Conservation (phyloP, 495 filamentous ascomycete species). For the Arthonia radiata region DNA sequence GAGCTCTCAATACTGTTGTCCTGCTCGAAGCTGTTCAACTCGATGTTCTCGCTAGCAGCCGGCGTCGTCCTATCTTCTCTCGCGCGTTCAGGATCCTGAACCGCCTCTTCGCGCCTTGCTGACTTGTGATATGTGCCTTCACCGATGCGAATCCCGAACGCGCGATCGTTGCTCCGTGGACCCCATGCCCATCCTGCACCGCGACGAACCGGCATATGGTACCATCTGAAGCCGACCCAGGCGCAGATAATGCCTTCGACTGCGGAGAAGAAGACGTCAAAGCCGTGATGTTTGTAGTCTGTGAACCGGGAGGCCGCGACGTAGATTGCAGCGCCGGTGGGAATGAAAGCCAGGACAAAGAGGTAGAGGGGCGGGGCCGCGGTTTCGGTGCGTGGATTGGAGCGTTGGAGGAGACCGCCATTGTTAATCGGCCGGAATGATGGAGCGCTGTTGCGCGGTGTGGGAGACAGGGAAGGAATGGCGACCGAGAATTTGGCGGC, state of each 20-base stretch:
- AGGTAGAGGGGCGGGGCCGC: conserved; percentile 34
- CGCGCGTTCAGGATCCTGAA: too few relatives aligned
- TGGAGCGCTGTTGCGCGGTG: conserved; percentile 5
- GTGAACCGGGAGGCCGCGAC: conserved; percentile 36
- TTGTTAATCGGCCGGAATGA: conserved; percentile 3
- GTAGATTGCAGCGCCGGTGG: conserved; percentile 31
- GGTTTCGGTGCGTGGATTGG: conserved; percentile 17
- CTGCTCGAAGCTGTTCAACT: too few relatives aligned
- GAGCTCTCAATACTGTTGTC: too few relatives aligned
- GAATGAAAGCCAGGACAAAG: conserved; percentile 29
- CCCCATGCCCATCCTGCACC: too few relatives aligned
- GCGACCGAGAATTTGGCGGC: conserved; percentile 36
- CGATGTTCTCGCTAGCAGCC: too few relatives aligned
- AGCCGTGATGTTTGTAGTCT: conserved; percentile 36
- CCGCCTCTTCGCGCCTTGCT: too few relatives aligned
- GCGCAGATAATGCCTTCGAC: conserved; percentile 29
- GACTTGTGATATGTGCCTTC: too few relatives aligned
- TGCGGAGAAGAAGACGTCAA: conserved; percentile 36
- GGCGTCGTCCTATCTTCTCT: too few relatives aligned
- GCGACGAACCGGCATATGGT: too few relatives aligned
- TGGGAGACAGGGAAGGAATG: conserved; percentile 20
- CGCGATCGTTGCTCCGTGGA: too few relatives aligned
- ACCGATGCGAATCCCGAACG: too few relatives aligned
- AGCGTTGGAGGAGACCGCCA: neutral
- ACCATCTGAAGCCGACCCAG: conserved; percentile 35